phyloP scores from a whole-genome alignment of 345 rosid species.

The Conringia planisiliqua region DNA sequence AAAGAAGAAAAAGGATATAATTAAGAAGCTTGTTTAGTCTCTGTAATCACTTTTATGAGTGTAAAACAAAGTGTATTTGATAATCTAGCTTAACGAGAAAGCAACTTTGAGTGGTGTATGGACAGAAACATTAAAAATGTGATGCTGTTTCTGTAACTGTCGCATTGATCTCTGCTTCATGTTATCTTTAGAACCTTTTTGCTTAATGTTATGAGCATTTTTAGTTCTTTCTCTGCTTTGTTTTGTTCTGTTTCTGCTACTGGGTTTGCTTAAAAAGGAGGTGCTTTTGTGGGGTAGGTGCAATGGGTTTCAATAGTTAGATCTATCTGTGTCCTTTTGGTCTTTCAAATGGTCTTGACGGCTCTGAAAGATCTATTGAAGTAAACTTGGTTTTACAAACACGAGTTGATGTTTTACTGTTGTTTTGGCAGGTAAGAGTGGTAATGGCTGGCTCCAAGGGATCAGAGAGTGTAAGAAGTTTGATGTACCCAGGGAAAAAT shows the following conservation, averaged over 20 bases:
- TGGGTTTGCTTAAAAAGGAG: neutral
- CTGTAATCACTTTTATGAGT: neutral
- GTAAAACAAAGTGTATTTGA: neutral
- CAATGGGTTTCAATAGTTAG: neutral
- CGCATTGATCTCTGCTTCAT: slow-evolving; percentile 5
- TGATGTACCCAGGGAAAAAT: slow-evolving; percentile 69
- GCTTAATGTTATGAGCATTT: neutral
- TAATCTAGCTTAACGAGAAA: neutral
- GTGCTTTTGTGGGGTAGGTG: neutral
- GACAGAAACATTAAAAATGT: neutral
- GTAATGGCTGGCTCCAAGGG: slow-evolving; percentile 77
- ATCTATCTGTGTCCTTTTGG: neutral
- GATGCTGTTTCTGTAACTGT: neutral
- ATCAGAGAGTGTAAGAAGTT: slow-evolving; percentile 60
- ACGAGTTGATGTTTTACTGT: neutral
- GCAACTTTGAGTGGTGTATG: neutral
- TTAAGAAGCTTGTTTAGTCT: neutral
- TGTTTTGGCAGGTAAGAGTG: slow-evolving; percentile 36
- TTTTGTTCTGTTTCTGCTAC: neutral
- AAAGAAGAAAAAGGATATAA: neutral
- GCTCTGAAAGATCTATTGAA: neutral
- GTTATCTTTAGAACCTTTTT: neutral
- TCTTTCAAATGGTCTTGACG: neutral
- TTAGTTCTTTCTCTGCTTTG: too few relatives aligned
- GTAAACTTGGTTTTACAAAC: neutral